Percentiles rank a stretch among this genome's conserved stretches.
Conservation (phyloP, 208 protist species). For the Acanthamoeba triangularis region DNA sequence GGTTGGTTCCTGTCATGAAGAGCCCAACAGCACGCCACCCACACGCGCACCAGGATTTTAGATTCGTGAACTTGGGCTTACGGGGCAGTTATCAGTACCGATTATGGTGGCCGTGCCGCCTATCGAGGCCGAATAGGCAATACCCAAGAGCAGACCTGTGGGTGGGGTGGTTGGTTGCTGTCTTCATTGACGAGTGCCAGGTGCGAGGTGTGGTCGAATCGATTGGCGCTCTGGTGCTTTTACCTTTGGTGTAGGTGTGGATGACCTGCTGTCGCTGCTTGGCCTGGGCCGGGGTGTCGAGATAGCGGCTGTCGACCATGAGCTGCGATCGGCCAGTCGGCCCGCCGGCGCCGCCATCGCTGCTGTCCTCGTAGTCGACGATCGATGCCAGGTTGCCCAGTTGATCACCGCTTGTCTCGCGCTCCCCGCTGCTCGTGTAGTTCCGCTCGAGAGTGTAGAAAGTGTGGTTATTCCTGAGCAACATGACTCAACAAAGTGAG, state of each 20-base stretch:
- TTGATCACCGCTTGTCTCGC: not conserved
- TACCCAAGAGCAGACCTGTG: not conserved
- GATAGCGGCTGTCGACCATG: not conserved
- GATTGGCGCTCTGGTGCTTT: not conserved
- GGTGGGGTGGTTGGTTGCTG: not conserved
- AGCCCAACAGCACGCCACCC: no score
- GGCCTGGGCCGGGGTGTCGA: not conserved
- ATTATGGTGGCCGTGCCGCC: slow-evolving; percentile 67
- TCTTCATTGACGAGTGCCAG: not conserved
- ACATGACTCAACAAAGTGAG: no score
- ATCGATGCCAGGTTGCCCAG: not conserved
- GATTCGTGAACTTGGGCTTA: no score
- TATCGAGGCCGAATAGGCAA: slow-evolving; percentile 61
- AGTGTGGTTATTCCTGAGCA: not conserved
- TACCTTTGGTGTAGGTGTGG: slow-evolving; percentile 46
- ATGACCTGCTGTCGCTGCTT: not conserved
- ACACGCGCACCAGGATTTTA: no score
- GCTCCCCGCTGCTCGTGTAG: not conserved
- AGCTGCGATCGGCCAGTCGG: not conserved
- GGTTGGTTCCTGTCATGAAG: slow-evolving; percentile 55
- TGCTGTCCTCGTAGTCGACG: not conserved
- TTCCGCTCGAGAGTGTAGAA: not conserved
- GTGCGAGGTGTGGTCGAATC: no score
- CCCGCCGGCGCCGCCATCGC: not conserved
- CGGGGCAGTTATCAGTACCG: not conserved